Evolutionary conservation across 139 green algal species (phyloP).

Genomic region (Picocystis salinarum): DNA sequence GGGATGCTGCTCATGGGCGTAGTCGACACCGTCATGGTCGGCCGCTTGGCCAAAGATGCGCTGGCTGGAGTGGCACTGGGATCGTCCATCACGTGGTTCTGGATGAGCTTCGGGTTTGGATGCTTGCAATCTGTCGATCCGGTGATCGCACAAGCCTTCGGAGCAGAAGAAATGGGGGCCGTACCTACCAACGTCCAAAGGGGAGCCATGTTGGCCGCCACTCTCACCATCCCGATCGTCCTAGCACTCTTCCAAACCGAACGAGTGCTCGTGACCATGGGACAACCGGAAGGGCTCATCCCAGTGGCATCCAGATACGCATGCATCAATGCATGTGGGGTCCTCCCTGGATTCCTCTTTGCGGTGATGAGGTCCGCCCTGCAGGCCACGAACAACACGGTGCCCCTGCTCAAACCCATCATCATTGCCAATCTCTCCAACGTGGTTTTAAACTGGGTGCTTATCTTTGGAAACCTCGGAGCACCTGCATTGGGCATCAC

Average conservation of each 20-base stretch:
- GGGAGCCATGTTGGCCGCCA: neutral
- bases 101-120: neutral
- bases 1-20: conserved; percentile 1
- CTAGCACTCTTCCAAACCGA: neutral
- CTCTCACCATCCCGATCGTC: neutral
- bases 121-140: neutral
- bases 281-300: neutral
- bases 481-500: neutral
- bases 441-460: conserved; percentile 1
- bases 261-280: neutral
- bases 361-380: neutral
- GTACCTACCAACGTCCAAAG: neutral
- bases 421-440: conserved; percentile 1
- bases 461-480: neutral
- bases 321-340: neutral
- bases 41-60: neutral
- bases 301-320: neutral
- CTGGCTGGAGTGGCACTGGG: conserved; percentile 1
- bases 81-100: neutral
- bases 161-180: neutral
- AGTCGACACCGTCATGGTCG: conserved; percentile 4
- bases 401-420: neutral
- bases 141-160: conserved; percentile 1
- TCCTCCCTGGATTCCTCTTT: conserved; percentile 1
- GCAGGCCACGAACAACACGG: neutral